Conservation (phyloP, 495 filamentous ascomycete genomes). For the Stereocaulon alpinum region DNA sequence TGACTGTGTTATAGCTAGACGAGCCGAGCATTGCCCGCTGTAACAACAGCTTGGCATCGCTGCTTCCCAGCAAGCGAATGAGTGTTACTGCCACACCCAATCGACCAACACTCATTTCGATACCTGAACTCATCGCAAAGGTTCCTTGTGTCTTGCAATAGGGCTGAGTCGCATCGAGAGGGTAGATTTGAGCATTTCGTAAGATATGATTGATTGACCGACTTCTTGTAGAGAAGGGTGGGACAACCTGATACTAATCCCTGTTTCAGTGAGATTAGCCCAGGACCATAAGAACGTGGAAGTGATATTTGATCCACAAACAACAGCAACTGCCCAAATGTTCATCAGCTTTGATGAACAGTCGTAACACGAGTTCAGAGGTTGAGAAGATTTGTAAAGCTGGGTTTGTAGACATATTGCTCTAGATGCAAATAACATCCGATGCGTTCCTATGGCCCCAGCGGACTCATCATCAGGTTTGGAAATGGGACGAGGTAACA, state of each 20-base stretch:
- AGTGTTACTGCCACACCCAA: not conserved
- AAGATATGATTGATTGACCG: not conserved
- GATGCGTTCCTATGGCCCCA: conserved; percentile 47
- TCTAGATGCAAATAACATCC: not conserved
- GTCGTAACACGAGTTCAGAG: conserved; percentile 18
- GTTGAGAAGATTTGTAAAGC: conserved; percentile 44
- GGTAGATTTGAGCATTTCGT: not conserved
- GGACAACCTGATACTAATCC: not conserved
- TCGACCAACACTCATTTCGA: not conserved
- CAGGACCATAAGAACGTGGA: not conserved
- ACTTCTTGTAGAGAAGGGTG: not conserved
- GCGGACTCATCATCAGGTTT: conserved; percentile 38
- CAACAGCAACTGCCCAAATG: not conserved
- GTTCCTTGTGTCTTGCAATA: not conserved
- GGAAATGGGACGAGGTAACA: not conserved
- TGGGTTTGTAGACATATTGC: conserved; percentile 44
- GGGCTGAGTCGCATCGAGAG: too few species aligned
- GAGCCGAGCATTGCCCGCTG: not conserved
- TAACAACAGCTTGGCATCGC: not conserved
- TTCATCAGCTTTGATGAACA: not conserved
- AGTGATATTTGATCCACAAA: not conserved
- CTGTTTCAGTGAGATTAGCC: not conserved
- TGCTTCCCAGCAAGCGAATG: not conserved
- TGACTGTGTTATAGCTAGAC: not conserved
- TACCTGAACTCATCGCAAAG: not conserved